Base-by-base conservation (phyloP, 129 eudicot species). In the Flaveria ramosissima region DNA sequence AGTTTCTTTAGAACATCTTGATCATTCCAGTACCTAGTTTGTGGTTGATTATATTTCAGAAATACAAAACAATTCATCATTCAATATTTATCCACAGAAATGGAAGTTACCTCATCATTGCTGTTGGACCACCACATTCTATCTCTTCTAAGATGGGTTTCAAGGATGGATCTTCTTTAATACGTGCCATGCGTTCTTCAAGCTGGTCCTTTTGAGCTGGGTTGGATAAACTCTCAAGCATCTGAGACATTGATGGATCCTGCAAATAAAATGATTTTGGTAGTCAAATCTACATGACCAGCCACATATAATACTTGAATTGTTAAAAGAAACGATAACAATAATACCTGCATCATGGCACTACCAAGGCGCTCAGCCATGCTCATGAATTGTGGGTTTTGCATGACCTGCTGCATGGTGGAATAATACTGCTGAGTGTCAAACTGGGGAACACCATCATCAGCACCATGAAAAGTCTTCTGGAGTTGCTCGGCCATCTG, bases 321-420 rank as follows among this genome's bases (percentile, higher is more conserved):
- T 26, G n/a, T 62, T 62, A 12, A 27, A 62, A 26, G 6, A 27
- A 3, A 43, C 0, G 7, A 11, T 12, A 7, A n/a, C 36, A 13
- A 7, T 16, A 20, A 20, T 82, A 93, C 98, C 98, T 93, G 98
- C 92, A 90, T 86, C 80, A 93, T 86, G 15, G 98, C 91, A 77
- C 71, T 82, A 47, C 98, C 98, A 41, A 93, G 98, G 65, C 89
- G 93, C 73, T 93, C 98, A 75, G 98, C 98, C 98, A 90, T 93
- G 83, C 52, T 85, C 98, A 93, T 88, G 60, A 93, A 93, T 30
- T 93, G 97, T 47, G 98, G 98, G 57, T 93, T 93, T 82, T 93
- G 97, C 98, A 93, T 93, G 75, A 93, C 97, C 72, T 93, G 97
- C 72, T 93, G 98, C 98, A 93, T 89, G 32, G 97, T 93, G 21